Base-by-base conservation (phyloP, 2,329 filamentous ascomycete genomes). In the Septoria linicola region DNA sequence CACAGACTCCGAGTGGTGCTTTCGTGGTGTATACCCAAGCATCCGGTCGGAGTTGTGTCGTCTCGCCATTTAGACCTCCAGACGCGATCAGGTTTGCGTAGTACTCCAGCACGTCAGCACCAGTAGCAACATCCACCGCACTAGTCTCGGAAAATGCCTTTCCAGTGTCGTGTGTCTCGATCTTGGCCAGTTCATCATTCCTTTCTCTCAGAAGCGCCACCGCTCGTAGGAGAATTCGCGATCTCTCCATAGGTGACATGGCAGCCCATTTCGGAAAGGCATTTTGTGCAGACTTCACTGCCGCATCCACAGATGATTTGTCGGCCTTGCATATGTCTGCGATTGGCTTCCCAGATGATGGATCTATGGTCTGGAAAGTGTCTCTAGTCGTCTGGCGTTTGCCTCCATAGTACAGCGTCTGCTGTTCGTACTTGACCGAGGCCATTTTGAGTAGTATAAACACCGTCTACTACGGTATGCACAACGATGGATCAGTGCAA, bases 71-170 rank as follows among this genome's bases (percentile, higher is more conserved):
- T 57, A 92, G 73, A 16, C 89, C 86, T 48, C 88, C 88, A 35
- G 84, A 82, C 19, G 84, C 88, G 37, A 92, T 81, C 47, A 90
- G 75, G 64, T 88, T 87, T 53, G 88, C 89, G 69, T 88, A 95
- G 74, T 90, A 95, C 69, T 93, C 89, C 54, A 95, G 78, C 23
- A 91, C 88, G 68, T 95, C 89, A 19, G 87, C 87, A 41, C 89
- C 89, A 0, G 89, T 93, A 35, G 85, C 80, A 17, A 95, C 78
- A 66, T 96, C 90, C 21, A 95, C 88, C 0, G 85, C 83, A 46
- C 85, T 88, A 2, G 90, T 95, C 72, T 95, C 89, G 3, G 85
- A 86, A 70, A 80, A 92, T 6, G 89, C 82, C 70, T 95, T 95
- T 66, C 90, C 89, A 0, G 89, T 95, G 69, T 95, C 89, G 64